Evolutionary conservation across 106 monocot genomes (phyloP).

Genomic region (Amphibolis antarctica): DNA sequence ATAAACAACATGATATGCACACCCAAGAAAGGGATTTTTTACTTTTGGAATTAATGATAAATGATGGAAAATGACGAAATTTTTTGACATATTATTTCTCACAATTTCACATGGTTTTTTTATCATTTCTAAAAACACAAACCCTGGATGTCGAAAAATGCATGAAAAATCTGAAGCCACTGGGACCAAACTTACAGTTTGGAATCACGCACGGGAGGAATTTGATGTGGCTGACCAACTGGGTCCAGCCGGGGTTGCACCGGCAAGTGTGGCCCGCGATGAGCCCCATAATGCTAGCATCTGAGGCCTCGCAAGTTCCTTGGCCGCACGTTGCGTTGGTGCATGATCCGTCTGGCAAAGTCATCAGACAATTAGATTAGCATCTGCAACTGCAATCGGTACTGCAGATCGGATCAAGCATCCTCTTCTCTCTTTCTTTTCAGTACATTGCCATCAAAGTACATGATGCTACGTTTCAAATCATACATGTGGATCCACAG

Average conservation of each 20-base stretch:
- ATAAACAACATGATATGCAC: too few relatives aligned
- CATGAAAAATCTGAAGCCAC: too few relatives aligned
- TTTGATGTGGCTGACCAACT: neutral
- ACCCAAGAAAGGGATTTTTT: too few relatives aligned
- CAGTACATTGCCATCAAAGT: neutral
- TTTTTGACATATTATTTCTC: too few relatives aligned
- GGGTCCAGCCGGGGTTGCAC: constrained; percentile 4
- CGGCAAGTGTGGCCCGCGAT: neutral
- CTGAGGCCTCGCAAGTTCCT: constrained; percentile 6
- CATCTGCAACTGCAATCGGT: neutral
- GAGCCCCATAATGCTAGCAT: neutral
- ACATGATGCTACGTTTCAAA: neutral
- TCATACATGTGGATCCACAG: too few relatives aligned
- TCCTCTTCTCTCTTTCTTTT: neutral
- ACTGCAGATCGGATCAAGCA: neutral
- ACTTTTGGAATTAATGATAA: too few relatives aligned
- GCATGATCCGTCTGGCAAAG: constrained; percentile 1
- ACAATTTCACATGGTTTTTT: too few relatives aligned
- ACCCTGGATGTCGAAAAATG: too few relatives aligned
- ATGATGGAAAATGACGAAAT: too few relatives aligned
- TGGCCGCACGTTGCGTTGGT: neutral
- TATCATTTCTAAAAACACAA: too few relatives aligned
- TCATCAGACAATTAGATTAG: neutral
- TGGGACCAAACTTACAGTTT: constrained; percentile 10
- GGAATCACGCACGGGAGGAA: constrained; percentile 15